Percentiles rank a stretch among this genome's conserved stretches.
Conservation (phyloP, 768 basidiomycete genomes). For the Dendrothele bispora region DNA sequence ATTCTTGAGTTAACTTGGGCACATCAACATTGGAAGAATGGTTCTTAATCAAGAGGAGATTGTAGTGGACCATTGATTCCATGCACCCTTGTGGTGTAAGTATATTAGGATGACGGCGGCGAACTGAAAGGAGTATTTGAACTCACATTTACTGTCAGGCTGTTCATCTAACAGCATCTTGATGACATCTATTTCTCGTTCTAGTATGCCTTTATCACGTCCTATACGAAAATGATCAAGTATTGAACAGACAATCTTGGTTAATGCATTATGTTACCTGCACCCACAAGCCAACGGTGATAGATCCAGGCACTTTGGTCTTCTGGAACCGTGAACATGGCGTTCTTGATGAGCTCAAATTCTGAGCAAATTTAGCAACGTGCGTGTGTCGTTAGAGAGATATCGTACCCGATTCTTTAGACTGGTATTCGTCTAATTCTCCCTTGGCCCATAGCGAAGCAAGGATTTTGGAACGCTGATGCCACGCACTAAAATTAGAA, state of each 20-base stretch:
- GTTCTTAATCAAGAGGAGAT: conserved; percentile 60
- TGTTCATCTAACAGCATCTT: conserved; percentile 85
- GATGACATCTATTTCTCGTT: conserved; percentile 76
- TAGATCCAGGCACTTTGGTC: conserved; percentile 99
- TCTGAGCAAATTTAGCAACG: conserved; percentile 46
- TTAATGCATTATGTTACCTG: too few relatives aligned
- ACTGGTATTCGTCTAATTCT: conserved; percentile 48
- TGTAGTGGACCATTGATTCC: conserved; percentile 88
- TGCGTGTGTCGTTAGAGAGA: conserved; percentile 1
- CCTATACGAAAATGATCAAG: too few relatives aligned
- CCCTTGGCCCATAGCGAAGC: conserved; percentile 62
- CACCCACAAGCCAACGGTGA: conserved; percentile 93
- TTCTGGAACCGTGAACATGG: conserved; percentile 93
- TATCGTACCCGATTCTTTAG: conserved; percentile 67
- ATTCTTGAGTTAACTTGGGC: conserved; percentile 40
- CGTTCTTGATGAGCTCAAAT: conserved; percentile 89
- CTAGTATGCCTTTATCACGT: conserved; percentile 54
- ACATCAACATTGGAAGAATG: conserved; percentile 34
- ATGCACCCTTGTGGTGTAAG: conserved; percentile 75
- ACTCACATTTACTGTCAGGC: conserved; percentile 89
- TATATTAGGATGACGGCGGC: conserved; percentile 4
- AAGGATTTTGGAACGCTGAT: conserved; percentile 87
- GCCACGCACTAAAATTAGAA: conserved; percentile 99
- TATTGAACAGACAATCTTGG: too few relatives aligned
- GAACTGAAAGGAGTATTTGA: not conserved